Base-by-base conservation (phyloP, 208 protist genomes). In the Trypanosoma congolense region DNA sequence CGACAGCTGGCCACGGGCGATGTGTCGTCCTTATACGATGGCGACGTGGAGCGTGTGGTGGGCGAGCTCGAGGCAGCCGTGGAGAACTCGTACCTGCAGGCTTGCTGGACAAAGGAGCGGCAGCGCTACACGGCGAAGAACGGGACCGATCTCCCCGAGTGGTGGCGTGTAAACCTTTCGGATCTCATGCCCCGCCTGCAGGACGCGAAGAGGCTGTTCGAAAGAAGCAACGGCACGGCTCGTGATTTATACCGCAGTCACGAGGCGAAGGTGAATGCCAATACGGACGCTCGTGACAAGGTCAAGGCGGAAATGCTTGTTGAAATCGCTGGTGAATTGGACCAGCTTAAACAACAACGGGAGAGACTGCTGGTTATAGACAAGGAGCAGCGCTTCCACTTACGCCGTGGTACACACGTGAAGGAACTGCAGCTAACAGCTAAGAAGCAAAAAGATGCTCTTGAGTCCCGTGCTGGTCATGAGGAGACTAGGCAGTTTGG, bases 261-360 rank as follows among this genome's bases (percentile, higher is more conserved):
- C 70, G 76, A 87, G 63, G 77, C 64, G 54, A 49, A 73, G 41
- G 78, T 89, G 51, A 87, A 88, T 69, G 54, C 70, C 41, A 80
- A 81, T 45, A 87, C 84, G 22, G 80, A 88, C 61, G 63, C 57
- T 55, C 75, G 76, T 54, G 85, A 89, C 67, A 65, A 63, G 36
- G 73, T 65, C 35, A 89, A 89, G 70, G 58, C 58, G 10, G 59
- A 64, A 31, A 57, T 87, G 47, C 49, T 50, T 31, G 75, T 74
- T 55, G 70, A 61, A 45, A 72, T 80, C 54, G 71, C 82, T 14
- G 72, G 70, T 28, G 81, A 92, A 61, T 84, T 90, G 80, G 63
- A 65, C 22, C 68, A 71, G 46, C 73, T 89, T 38, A 54, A 55
- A n/a, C 72, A 75, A 48, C 68, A 73, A 9, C 79, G 77, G 43